phyloP scores from a whole-genome alignment of 768 basidiomycete genomes.

The Artomyces pyxidatus region DNA sequence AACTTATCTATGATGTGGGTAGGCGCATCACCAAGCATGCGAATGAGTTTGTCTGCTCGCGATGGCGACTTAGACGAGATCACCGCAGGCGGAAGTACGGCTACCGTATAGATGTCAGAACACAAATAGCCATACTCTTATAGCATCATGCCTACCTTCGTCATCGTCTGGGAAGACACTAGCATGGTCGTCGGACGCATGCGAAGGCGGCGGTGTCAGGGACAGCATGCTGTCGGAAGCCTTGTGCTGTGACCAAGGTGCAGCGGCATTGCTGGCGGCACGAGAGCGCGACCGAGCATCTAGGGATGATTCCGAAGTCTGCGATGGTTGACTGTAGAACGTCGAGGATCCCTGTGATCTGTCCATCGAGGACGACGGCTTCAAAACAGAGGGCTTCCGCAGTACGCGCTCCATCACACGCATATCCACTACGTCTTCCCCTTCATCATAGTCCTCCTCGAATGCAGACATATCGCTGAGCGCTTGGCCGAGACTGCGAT shows the following conservation, averaged over 20 bases:
- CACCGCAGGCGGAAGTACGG: constrained; percentile 2
- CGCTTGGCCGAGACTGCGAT: constrained; percentile 34
- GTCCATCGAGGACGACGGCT: not conserved
- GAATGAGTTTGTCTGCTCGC: constrained; percentile 47
- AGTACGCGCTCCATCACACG: constrained; percentile 39
- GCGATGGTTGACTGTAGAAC: constrained; percentile 19
- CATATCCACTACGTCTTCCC: constrained; percentile 47
- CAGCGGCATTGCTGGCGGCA: constrained; percentile 4
- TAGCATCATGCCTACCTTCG: constrained; percentile 15
- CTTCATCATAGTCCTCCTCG: constrained; percentile 28
- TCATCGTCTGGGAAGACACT: constrained; percentile 16
- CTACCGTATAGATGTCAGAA: not conserved
- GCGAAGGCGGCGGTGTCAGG: not conserved
- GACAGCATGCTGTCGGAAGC: not conserved
- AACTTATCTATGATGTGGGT: constrained; percentile 33
- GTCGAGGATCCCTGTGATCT: constrained; percentile 10
- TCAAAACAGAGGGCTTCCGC: constrained; percentile 22
- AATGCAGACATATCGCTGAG: constrained; percentile 26
- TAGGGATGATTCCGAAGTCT: constrained; percentile 23
- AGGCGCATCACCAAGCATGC: constrained; percentile 57
- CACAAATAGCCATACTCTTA: no score
- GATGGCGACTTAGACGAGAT: constrained; percentile 19
- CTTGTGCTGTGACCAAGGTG: constrained; percentile 8
- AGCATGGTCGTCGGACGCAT: constrained; percentile 8
- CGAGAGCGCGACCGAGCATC: constrained; percentile 10